Conservation (phyloP, 306 rosid genomes). For the Datisca glomerata region DNA sequence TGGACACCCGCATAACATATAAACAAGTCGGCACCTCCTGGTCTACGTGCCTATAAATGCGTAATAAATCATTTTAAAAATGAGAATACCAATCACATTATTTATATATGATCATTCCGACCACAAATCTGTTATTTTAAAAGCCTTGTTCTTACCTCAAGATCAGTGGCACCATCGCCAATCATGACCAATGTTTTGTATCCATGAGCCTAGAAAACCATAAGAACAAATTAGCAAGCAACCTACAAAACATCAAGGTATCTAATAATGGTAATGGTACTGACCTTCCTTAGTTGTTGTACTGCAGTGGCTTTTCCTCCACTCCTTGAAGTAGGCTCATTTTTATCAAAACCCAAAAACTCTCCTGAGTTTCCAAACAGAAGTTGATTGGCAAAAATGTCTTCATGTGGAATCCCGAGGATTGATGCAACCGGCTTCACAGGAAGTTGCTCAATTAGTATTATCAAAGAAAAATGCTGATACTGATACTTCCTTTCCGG, state of each 20-base stretch:
- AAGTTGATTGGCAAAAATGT: constrained; percentile 80
- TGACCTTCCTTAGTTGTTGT: constrained; percentile 66
- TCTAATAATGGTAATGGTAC: too few relatives aligned
- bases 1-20: constrained; percentile 85
- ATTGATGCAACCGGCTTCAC: constrained; percentile 80
- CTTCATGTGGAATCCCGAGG: constrained; percentile 58
- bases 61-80: too few relatives aligned
- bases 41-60: constrained; percentile 61
- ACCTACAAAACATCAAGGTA: too few relatives aligned
- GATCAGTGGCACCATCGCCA: constrained; percentile 97
- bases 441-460: constrained; percentile 19
- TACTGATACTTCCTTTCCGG: too few relatives aligned
- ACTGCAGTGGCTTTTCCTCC: constrained; percentile 94
- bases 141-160: constrained; percentile 51
- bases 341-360: constrained; percentile 75
- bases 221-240: constrained; percentile 16
- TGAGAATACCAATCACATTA: too few relatives aligned
- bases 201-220: constrained; percentile 49
- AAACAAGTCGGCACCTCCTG: constrained; percentile 87
- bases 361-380: constrained; percentile 74
- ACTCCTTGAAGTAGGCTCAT: constrained; percentile 82
- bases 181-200: constrained; percentile 67
- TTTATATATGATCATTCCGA: too few relatives aligned
- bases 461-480: constrained; percentile 9
- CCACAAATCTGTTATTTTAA: too few relatives aligned